These are phyloP conservation scores for Agapanthus africanus DNA, from an alignment of 106 monocot species.

Conservation along the genomic window DNA sequence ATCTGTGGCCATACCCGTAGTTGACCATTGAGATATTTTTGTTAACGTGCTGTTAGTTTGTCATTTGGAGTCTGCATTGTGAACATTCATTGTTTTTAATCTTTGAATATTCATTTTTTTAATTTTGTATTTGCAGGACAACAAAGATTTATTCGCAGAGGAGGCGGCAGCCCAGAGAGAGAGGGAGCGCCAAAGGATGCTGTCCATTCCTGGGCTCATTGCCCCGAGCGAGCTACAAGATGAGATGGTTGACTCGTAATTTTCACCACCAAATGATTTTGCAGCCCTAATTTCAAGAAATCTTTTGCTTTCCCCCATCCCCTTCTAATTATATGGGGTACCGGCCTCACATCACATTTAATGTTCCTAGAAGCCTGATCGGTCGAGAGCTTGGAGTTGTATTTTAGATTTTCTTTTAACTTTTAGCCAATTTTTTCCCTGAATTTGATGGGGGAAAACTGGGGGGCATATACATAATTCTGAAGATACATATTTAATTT, in stretches of 20 bases:
- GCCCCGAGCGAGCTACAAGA: conserved; percentile 22
- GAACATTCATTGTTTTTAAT: too few species aligned
- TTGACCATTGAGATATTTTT: too few species aligned
- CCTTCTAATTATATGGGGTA: conserved; percentile 6
- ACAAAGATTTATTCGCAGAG: conserved; percentile 60
- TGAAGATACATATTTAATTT: not conserved
- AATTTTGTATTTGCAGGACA: conserved; percentile 30
- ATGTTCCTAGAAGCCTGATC: not conserved
- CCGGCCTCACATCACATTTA: not conserved
- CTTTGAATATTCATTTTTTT: not conserved
- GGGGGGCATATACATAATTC: too few species aligned
- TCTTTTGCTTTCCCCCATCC: not conserved
- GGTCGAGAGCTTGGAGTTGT: not conserved
- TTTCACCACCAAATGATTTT: not conserved
- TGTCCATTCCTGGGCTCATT: conserved; percentile 45
- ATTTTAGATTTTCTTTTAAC: not conserved
- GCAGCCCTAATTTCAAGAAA: conserved; percentile 7
- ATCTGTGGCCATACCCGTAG: too few species aligned
- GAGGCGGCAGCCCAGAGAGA: conserved; percentile 50
- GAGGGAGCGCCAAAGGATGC: conserved; percentile 53
- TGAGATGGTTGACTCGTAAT: conserved; percentile 15
- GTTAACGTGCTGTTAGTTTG: too few species aligned
- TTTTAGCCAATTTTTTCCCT: not conserved
- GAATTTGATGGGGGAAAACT: not conserved
- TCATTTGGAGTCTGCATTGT: too few species aligned